A percentile compares a stretch with the other conserved stretches of the same genome.
phyloP scores from a whole-genome alignment of 2,329 filamentous ascomycete genomes.

The Ascosphaera apis region DNA sequence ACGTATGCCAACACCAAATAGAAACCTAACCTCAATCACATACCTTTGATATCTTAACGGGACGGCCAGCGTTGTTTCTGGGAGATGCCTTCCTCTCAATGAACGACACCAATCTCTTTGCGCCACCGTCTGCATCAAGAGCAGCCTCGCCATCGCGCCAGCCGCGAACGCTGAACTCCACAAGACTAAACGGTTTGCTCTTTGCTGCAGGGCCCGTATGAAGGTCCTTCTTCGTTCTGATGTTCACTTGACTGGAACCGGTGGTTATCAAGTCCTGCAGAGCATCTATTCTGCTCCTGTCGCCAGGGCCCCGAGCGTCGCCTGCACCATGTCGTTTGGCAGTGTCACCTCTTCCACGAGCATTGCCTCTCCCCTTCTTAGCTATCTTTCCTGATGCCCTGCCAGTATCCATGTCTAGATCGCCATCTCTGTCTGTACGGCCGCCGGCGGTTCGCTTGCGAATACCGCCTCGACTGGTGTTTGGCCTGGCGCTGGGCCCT shows the following conservation, averaged over 20 bases:
- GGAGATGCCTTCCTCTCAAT: conserved; percentile 46
- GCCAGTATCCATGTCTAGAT: conserved; percentile 33
- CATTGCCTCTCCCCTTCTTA: conserved; percentile 13
- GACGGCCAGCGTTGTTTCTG: conserved; percentile 20
- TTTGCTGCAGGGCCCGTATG: conserved; percentile 8
- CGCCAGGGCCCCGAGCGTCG: conserved; percentile 3
- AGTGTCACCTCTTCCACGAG: conserved; percentile 12
- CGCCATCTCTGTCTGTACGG: conserved; percentile 35
- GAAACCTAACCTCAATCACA: conserved; percentile 21
- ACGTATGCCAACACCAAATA: too few relatives aligned
- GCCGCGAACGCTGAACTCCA: conserved; percentile 30
- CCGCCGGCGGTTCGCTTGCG: conserved; percentile 23
- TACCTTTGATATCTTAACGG: conserved; percentile 51
- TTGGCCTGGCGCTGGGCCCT: not conserved
- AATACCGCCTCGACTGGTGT: conserved; percentile 24
- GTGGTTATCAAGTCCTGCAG: conserved; percentile 15
- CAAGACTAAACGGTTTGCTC: conserved; percentile 5
- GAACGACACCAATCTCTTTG: conserved; percentile 41
- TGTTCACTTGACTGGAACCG: conserved; percentile 14
- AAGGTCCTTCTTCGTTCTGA: conserved; percentile 14
- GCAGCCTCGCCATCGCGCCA: conserved; percentile 46
- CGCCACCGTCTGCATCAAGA: conserved; percentile 41
- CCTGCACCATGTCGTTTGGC: conserved; percentile 8
- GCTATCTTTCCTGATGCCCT: conserved; percentile 11
- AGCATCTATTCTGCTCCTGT: conserved; percentile 12